A percentile compares a stretch with the other conserved stretches of the same genome.
Conservation (phyloP, 257 asterid species). For the Solanum lycopersicoides region DNA sequence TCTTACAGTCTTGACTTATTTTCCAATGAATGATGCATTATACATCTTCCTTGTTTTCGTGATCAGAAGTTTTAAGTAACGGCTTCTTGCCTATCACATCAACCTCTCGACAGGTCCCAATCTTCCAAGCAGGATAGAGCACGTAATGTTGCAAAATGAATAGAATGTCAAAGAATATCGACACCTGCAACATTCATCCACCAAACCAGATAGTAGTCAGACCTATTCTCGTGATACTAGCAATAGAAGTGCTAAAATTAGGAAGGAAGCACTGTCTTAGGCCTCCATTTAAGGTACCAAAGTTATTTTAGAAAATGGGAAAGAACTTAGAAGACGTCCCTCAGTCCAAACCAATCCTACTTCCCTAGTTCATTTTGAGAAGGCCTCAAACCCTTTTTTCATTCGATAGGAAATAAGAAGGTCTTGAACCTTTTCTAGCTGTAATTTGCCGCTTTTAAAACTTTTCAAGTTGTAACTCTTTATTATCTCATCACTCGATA, state of each 20-base stretch:
- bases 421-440: too few relatives aligned
- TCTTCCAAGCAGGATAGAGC: constrained; percentile 41
- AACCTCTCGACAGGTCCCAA: constrained; percentile 7
- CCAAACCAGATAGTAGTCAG: not conserved
- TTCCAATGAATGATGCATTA: constrained; percentile 3
- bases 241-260: not conserved
- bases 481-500: not conserved
- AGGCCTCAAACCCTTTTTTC: not conserved
- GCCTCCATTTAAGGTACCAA: not conserved
- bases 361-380: not conserved
- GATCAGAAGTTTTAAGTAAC: constrained; percentile 31
- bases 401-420: not conserved
- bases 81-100: constrained; percentile 52
- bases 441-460: not conserved
- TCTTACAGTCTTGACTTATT: not conserved
- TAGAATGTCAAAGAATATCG: constrained; percentile 63
- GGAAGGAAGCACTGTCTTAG: not conserved
- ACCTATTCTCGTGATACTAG: not conserved
- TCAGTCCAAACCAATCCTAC: not conserved
- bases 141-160: constrained; percentile 86
- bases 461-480: not conserved
- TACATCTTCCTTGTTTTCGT: constrained; percentile 19
- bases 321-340: not conserved
- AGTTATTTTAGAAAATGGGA: not conserved
- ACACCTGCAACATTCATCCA: constrained; percentile 39